Conservation (phyloP, 1,284 basidiomycete genomes). For the Ustilago tritici region DNA sequence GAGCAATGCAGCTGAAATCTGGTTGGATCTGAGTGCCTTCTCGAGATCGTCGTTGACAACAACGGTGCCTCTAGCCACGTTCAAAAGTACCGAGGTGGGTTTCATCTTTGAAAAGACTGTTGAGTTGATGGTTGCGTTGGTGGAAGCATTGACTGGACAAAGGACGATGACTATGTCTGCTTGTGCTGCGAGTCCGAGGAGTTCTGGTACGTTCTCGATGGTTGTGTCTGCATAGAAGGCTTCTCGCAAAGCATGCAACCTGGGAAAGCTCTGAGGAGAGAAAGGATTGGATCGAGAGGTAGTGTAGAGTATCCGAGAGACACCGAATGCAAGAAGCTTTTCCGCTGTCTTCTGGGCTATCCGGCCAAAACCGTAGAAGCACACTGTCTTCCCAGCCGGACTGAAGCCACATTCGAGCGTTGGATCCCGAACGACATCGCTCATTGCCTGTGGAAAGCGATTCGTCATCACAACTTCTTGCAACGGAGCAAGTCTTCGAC, state of each 20-base stretch:
- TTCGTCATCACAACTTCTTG: background rate
- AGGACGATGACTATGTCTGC: slow-evolving; percentile 35
- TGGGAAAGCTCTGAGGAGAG: slow-evolving; percentile 8
- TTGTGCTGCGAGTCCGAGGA: slow-evolving; percentile 20
- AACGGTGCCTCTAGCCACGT: slow-evolving; percentile 32
- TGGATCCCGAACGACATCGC: slow-evolving; percentile 15
- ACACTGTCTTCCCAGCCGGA: slow-evolving; percentile 23
- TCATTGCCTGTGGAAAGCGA: slow-evolving; percentile 11
- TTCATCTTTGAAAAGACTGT: slow-evolving; percentile 21
- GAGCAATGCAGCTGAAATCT: slow-evolving; percentile 29
- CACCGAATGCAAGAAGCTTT: slow-evolving; percentile 30
- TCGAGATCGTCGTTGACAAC: slow-evolving; percentile 31
- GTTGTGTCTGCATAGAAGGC: slow-evolving; percentile 21
- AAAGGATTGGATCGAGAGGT: slow-evolving; percentile 21
- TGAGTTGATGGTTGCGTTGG: slow-evolving; percentile 21
- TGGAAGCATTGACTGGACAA: slow-evolving; percentile 30
- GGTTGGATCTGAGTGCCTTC: slow-evolving; percentile 3
- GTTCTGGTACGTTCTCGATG: slow-evolving; percentile 18
- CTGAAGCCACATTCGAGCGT: slow-evolving; percentile 31
- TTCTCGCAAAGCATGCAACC: slow-evolving; percentile 17
- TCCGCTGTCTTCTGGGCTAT: slow-evolving; percentile 34
- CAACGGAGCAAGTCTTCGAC: slow-evolving; percentile 12
- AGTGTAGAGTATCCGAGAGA: slow-evolving; percentile 18
- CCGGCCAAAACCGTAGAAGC: slow-evolving; percentile 38
- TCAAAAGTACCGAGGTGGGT: slow-evolving; percentile 18